Conservation (phyloP, 805 yeast genomes). For the Saturnispora sanitii region DNA sequence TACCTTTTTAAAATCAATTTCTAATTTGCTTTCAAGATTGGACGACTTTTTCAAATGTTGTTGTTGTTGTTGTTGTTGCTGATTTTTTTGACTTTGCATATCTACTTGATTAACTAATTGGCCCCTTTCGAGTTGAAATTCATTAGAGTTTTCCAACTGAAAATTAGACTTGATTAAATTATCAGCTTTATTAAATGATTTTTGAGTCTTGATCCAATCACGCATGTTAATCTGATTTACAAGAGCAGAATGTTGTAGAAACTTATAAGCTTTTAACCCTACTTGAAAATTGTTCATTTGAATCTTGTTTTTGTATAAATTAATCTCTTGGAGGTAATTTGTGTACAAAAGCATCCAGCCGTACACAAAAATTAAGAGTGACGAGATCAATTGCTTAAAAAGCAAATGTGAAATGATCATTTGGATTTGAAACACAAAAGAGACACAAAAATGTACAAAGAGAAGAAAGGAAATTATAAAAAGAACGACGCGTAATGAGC, state of each 20-base stretch:
- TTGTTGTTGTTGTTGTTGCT: too few relatives aligned
- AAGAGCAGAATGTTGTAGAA: conserved; percentile 12
- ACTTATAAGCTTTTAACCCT: conserved; percentile 17
- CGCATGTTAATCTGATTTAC: conserved; percentile 3
- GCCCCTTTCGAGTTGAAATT: conserved; percentile 1
- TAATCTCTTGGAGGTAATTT: conserved; percentile 22
- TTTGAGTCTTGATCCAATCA: not conserved
- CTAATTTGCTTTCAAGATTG: not conserved
- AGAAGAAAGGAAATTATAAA: too few relatives aligned
- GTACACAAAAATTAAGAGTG: conserved; percentile 18
- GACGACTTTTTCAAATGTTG: too few relatives aligned
- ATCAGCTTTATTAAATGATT: not conserved
- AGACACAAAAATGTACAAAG: not conserved
- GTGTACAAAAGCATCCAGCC: conserved; percentile 20
- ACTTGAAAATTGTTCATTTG: conserved; percentile 18
- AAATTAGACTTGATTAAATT: not conserved
- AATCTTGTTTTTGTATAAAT: conserved; percentile 20
- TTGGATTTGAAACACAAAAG: too few relatives aligned
- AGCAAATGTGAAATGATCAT: conserved; percentile 17
- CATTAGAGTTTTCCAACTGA: not conserved
- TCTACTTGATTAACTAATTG: not conserved
- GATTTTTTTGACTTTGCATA: too few relatives aligned
- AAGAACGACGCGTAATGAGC: too few relatives aligned
- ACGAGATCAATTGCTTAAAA: conserved; percentile 15
- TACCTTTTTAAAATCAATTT: not conserved